These are phyloP conservation scores for Lasiosphaeria miniovina DNA, from an alignment of 495 filamentous ascomycete genomes.

Conservation along the genomic window DNA sequence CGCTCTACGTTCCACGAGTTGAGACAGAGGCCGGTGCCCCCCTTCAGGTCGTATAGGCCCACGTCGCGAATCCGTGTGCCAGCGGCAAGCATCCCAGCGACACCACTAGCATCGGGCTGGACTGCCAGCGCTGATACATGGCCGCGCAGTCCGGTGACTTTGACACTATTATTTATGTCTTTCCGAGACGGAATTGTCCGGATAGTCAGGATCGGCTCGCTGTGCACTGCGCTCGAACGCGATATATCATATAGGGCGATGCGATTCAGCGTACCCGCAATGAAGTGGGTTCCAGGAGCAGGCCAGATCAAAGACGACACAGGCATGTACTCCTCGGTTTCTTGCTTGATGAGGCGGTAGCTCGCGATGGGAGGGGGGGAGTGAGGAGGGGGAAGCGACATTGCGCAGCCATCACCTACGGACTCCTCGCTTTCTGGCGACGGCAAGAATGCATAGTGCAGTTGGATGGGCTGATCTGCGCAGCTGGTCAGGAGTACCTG, in stretches of 20 bases:
- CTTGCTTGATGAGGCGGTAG: conserved; percentile 69
- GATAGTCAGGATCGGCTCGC: conserved; percentile 57
- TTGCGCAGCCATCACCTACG: conserved; percentile 12
- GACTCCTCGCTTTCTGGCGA: conserved; percentile 2
- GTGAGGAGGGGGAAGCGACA: conserved; percentile 28
- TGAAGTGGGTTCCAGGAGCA: conserved; percentile 54
- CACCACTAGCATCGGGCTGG: conserved; percentile 23
- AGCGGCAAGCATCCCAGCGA: conserved; percentile 64
- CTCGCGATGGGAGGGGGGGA: conserved; percentile 47
- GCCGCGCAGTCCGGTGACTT: conserved; percentile 78
- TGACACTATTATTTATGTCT: conserved; percentile 60
- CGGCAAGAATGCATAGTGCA: conserved; percentile 45
- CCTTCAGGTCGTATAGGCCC: conserved; percentile 70
- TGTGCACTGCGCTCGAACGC: conserved; percentile 47
- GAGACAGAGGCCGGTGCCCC: conserved; percentile 58
- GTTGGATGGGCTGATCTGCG: conserved; percentile 71
- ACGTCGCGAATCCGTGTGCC: conserved; percentile 77
- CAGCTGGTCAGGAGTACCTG: conserved; percentile 65
- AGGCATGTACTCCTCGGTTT: conserved; percentile 75
- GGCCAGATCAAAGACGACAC: conserved; percentile 73
- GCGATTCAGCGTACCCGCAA: conserved; percentile 71
- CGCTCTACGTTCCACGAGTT: conserved; percentile 60
- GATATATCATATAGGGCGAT: conserved; percentile 78
- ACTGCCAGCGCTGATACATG: conserved; percentile 64
- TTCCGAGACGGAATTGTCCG: conserved; percentile 74